Evolutionary conservation across 2,329 filamentous ascomycete species (phyloP), one percentile per base, ranked within the genome.

Genomic region (Fusarium pseudoanthophilum): DNA sequence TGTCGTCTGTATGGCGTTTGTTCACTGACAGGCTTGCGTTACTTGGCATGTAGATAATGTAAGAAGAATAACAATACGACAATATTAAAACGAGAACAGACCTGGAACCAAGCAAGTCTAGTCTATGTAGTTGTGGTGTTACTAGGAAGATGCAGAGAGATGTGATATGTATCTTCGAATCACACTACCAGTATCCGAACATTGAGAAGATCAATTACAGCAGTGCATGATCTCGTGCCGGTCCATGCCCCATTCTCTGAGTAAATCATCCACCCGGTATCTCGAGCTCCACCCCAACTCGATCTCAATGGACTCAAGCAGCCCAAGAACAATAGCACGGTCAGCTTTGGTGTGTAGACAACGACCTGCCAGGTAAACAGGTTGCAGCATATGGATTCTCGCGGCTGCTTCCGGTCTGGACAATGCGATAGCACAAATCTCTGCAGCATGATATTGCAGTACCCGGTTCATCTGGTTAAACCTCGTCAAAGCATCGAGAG

Each of bases 21-120:
- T 4, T 52, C n/a, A 32, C 20, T 36, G 48, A 52, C 11, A 52
- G 7, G 11, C 48, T 52, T 10, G n/a, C 16, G 1, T 20, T 36
- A 20, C 11, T 20, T 14, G 7, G 16, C 16, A 20, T 36, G 30
- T 24, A 20, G 16, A 52, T 36, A 20, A 18, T 18, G 8, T 20
- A 3, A 2, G 8, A 24, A 14, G 2, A 18, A 13, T 24, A 5
- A 24, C 5, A 4, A 18, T 4, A 51, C 5, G 11, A 34, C 4
- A 15, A 11, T 24, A 20, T 51, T 21, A 24, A n/a, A 30, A 51
- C 9, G 30, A 48, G 6, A 13, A 49, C 8, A 7, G 18, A 34
- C 11, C 11, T 6, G 3, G 21, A 18, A 8, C 11, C 11, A 51
- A 24, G 21, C 0, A 15, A 21, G 0, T 3, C 14, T 11, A 1